These are phyloP conservation scores for Daldinia childiae DNA, from an alignment of 495 filamentous ascomycete species.

Conservation along the genomic window DNA sequence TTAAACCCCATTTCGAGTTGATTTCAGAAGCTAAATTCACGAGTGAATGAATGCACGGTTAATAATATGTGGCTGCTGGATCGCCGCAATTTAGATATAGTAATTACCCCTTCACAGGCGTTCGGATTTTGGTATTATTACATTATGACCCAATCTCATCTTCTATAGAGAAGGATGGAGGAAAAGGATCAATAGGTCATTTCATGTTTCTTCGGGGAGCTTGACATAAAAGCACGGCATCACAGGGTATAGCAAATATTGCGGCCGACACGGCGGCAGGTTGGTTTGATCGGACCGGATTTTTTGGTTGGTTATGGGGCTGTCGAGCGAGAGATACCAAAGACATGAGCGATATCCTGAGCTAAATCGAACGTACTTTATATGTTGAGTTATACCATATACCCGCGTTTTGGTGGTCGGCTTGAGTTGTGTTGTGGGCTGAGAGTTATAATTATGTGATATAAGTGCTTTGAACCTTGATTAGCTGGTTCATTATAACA, in stretches of 20 bases:
- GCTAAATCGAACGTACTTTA: constrained; percentile 6
- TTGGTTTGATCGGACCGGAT: constrained; percentile 11
- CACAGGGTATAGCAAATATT: constrained; percentile 14
- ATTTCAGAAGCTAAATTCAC: constrained; percentile 35
- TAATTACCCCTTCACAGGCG: constrained; percentile 32
- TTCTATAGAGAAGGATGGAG: constrained; percentile 17
- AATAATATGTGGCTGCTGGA: constrained; percentile 38
- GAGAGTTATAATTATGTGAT: not conserved
- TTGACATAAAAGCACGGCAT: constrained; percentile 16
- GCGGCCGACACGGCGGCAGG: constrained; percentile 1
- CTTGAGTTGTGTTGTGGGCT: not conserved
- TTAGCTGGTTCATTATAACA: not conserved
- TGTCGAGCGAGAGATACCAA: constrained; percentile 22
- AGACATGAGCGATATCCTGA: constrained; percentile 27
- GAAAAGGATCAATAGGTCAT: not conserved
- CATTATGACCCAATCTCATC: constrained; percentile 19
- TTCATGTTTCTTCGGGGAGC: constrained; percentile 3
- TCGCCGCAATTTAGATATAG: constrained; percentile 39
- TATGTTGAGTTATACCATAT: constrained; percentile 10
- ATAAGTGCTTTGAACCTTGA: not conserved
- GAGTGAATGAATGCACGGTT: constrained; percentile 33
- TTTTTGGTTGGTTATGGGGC: not conserved
- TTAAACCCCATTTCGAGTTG: constrained; percentile 50
- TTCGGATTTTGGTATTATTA: constrained; percentile 22
- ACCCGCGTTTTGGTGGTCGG: not conserved